Conservation (phyloP, 2,329 filamentous ascomycete species). For the Ophiostoma sp. region DNA sequence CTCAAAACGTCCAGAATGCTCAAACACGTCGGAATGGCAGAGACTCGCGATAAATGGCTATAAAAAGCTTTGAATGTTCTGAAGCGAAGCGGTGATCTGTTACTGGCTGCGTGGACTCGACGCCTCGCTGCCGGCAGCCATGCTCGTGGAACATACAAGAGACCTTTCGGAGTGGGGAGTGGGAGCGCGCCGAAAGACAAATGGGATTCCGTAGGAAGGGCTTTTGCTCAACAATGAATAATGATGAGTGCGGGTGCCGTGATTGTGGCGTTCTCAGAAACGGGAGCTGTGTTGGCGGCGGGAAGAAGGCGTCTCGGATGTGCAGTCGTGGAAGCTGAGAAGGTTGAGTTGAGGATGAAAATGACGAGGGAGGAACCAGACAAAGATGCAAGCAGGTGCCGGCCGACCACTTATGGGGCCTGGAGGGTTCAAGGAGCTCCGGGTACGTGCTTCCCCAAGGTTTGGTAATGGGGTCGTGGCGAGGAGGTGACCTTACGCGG, state of each 20-base stretch:
- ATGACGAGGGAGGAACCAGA: background rate
- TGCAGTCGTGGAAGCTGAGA: conserved; percentile 17
- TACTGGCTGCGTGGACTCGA: conserved; percentile 16
- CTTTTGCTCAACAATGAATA: background rate
- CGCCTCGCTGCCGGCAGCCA: conserved; percentile 21
- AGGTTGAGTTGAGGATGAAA: background rate
- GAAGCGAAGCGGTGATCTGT: conserved; percentile 6
- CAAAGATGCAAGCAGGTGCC: conserved; percentile 12
- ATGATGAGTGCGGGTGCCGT: background rate
- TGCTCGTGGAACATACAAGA: conserved; percentile 17
- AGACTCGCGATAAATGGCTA: background rate
- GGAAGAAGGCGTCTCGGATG: conserved; percentile 16
- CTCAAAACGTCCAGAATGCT: background rate
- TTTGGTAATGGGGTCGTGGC: conserved; percentile 15
- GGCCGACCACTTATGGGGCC: conserved; percentile 15
- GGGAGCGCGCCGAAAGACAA: conserved; percentile 9
- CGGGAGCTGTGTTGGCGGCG: conserved; percentile 21
- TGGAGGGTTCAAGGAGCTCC: background rate
- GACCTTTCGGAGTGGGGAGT: background rate
- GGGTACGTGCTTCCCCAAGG: conserved; percentile 24
- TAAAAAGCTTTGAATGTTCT: background rate
- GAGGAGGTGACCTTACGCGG: background rate
- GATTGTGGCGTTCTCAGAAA: conserved; percentile 1
- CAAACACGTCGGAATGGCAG: background rate
- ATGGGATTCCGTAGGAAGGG: background rate